These are phyloP conservation scores for Pleurotus ostreatus DNA, from an alignment of 768 basidiomycete species.

Conservation along the genomic window DNA sequence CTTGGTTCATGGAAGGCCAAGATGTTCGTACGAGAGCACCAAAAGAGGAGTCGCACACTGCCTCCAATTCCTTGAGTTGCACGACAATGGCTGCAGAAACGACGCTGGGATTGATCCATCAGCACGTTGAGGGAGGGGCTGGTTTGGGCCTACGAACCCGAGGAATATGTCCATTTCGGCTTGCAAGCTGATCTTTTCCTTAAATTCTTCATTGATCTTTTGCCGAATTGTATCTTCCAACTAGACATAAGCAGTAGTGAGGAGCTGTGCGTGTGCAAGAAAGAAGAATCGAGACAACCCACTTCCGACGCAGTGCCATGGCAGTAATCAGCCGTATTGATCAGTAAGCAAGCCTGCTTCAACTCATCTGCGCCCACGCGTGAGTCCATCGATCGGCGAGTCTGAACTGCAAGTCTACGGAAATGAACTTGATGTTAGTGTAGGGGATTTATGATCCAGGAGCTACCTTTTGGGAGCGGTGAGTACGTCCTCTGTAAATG, in stretches of 20 bases:
- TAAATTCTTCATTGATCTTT: conserved; percentile 72
- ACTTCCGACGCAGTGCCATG: conserved; percentile 88
- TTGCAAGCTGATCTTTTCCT: conserved; percentile 79
- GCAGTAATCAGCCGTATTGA: conserved; percentile 98
- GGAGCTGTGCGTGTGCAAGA: neutral
- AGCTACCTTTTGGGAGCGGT: conserved; percentile 25
- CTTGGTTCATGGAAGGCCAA: conserved; percentile 78
- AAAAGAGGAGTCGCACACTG: conserved; percentile 77
- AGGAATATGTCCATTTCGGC: conserved; percentile 86
- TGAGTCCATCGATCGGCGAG: conserved; percentile 74
- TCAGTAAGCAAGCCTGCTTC: conserved; percentile 79
- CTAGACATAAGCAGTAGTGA: conserved; percentile 31
- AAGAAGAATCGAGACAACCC: conserved; percentile 9
- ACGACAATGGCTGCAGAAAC: conserved; percentile 80
- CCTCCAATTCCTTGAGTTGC: conserved; percentile 82
- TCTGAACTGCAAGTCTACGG: conserved; percentile 31
- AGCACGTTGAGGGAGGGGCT: neutral
- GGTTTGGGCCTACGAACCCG: conserved; percentile 44
- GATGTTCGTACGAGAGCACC: conserved; percentile 69
- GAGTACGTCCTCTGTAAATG: conserved; percentile 77
- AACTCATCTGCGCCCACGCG: conserved; percentile 75
- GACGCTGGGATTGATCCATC: conserved; percentile 42
- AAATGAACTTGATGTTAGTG: neutral
- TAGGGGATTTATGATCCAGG: too few relatives aligned
- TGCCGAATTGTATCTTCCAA: conserved; percentile 89